phyloP scores from a whole-genome alignment of 2,329 filamentous ascomycete genomes.

The Thielaviopsis populi region DNA sequence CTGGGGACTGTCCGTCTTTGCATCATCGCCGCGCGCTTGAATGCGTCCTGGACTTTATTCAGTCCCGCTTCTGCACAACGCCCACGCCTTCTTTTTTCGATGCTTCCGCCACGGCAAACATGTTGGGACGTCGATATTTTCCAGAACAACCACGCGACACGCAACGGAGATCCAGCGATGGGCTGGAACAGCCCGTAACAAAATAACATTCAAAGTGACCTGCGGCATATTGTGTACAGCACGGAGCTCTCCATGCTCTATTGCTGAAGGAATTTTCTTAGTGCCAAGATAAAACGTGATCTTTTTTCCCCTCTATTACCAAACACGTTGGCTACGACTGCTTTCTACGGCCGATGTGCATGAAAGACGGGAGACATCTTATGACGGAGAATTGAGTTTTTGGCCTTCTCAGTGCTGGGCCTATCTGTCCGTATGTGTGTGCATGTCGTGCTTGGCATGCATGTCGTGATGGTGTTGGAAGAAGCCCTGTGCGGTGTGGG shows the following conservation, averaged over 20 bases:
- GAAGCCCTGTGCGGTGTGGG: too few species aligned
- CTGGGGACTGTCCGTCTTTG: neutral
- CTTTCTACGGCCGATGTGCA: constrained; percentile 33
- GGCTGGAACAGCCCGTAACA: neutral
- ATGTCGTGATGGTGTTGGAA: neutral
- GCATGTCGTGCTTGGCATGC: neutral
- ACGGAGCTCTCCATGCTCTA: constrained; percentile 36
- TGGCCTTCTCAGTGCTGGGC: too few species aligned
- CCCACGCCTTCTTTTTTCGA: neutral
- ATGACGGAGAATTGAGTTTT: too few species aligned
- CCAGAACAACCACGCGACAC: neutral
- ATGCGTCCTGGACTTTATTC: neutral
- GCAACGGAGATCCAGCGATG: neutral
- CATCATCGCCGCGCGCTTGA: neutral
- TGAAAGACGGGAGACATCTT: constrained; percentile 38
- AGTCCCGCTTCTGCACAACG: neutral
- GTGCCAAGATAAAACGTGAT: constrained; percentile 36
- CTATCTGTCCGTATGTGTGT: too few species aligned
- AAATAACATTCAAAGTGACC: neutral
- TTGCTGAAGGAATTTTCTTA: constrained; percentile 42
- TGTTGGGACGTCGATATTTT: neutral
- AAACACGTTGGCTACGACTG: constrained; percentile 35
- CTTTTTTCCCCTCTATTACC: constrained; percentile 37
- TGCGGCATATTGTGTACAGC: constrained; percentile 48
- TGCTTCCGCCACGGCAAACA: too few species aligned